These are phyloP conservation scores for Gliomastix tumulicola DNA, from an alignment of 2,329 filamentous ascomycete genomes.

Conservation along the genomic window DNA sequence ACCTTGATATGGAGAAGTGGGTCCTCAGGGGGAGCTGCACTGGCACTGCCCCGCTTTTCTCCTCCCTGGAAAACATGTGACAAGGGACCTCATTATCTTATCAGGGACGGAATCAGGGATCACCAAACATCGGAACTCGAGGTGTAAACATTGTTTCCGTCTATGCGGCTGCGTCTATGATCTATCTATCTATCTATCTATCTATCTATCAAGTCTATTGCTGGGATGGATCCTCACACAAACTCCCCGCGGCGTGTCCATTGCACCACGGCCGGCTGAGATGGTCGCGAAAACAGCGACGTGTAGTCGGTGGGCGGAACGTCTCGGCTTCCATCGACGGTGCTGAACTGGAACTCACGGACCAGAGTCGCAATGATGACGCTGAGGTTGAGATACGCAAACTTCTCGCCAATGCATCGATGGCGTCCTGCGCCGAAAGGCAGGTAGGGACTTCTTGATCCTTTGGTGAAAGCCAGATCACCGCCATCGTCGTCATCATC, in stretches of 20 bases:
- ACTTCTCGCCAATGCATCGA: constrained; percentile 70
- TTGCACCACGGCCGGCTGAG: constrained; percentile 19
- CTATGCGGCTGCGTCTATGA: too few relatives aligned
- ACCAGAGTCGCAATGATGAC: constrained; percentile 59
- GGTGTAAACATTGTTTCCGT: too few relatives aligned
- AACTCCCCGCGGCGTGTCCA: constrained; percentile 27
- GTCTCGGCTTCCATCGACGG: constrained; percentile 43
- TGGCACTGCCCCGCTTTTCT: too few relatives aligned
- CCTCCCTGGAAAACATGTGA: too few relatives aligned
- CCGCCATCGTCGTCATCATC: constrained; percentile 11
- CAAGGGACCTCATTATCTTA: too few relatives aligned
- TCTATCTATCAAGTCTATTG: too few relatives aligned
- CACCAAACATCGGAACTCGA: too few relatives aligned
- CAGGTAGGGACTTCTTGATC: constrained; percentile 37
- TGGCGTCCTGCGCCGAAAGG: constrained; percentile 70
- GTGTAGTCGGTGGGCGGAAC: constrained; percentile 62
- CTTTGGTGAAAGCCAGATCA: constrained; percentile 20
- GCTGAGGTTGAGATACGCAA: constrained; percentile 63
- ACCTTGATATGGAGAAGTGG: too few relatives aligned
- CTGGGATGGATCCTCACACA: too few relatives aligned
- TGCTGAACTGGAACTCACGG: constrained; percentile 52
- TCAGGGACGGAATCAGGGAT: too few relatives aligned
- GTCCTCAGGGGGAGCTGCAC: too few relatives aligned
- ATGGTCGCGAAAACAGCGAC: constrained; percentile 32
- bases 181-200: too few relatives aligned